phyloP scores from a whole-genome alignment of 208 protist species.

The Acanthamoeba culbertsoni region DNA sequence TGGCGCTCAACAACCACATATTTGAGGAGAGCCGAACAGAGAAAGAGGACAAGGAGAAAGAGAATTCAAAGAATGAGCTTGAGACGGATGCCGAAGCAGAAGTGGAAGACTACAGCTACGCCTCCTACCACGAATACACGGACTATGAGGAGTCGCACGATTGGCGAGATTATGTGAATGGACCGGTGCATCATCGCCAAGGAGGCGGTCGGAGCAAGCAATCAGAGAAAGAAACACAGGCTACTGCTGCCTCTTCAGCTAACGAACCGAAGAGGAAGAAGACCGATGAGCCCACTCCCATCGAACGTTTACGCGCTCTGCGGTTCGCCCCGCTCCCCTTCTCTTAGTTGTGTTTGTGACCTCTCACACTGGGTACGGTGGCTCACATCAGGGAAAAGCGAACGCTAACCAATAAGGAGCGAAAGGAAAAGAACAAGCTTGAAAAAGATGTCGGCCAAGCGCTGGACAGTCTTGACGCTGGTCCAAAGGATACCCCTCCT shows the following conservation, averaged over 20 bases:
- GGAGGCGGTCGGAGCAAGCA: not conserved
- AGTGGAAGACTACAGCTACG: not conserved
- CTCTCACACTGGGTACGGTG: not conserved
- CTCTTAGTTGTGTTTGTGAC: not conserved
- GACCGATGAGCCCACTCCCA: not conserved
- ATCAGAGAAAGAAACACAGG: too few species aligned
- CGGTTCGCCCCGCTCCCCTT: not conserved
- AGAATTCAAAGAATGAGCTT: not conserved
- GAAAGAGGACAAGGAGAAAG: not conserved
- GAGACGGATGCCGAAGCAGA: not conserved
- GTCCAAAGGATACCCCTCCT: not conserved
- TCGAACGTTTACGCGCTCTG: not conserved
- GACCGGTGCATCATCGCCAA: not conserved
- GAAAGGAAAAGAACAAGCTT: conserved; percentile 15
- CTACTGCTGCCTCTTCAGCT: too few species aligned
- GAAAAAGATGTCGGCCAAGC: not conserved
- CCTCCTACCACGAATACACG: too few species aligned
- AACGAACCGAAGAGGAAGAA: too few species aligned
- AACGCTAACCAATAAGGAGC: conserved; percentile 19
- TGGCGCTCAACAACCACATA: not conserved
- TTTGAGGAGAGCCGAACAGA: not conserved
- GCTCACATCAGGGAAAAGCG: not conserved
- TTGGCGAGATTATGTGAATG: not conserved
- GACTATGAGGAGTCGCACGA: not conserved
- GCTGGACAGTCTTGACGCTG: not conserved